Evolutionary conservation across 2,329 filamentous ascomycete species (phyloP), one percentile per base, ranked within the genome.

Genomic region (Lomentospora prolificans): DNA sequence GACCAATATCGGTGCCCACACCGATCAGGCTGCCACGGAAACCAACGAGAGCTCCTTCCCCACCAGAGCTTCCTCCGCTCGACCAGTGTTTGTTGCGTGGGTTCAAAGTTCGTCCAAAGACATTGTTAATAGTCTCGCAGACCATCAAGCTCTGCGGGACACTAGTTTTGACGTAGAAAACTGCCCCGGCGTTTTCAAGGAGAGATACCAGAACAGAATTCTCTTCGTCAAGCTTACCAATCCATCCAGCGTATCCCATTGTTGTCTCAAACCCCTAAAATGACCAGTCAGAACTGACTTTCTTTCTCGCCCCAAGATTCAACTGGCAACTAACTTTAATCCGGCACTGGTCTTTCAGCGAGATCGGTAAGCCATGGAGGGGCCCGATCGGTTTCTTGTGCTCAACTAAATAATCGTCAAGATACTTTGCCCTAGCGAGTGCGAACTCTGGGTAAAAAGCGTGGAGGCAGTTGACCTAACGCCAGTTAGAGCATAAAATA

Each of bases 111-210:
- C 79, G 75, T 1, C 83, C 84, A 57, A 79, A 82, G 19, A 86
- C 66, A 60, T 87, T 85, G 61, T 84, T 86, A 41, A 77, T 74
- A 3, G 75, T 79, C 63, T 87, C 84, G 36, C 84, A 64, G 14
- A 74, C 72, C 65, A 74, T 74, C 51, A 82, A 68, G 0, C 73
- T 76, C 61, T 82, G 80, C 0, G 85, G 84, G 4, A 87, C 76
- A 56, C 86, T 88, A 0, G 86, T 88, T 65, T 88, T 87, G 57
- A 80, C 79, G 62, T 85, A 83, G n/a, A 85, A 72, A 22, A 82
- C 70, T 7, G 78, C 79, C 4, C 80, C 80, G 2, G 74, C 72
- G 0, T 64, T 68, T 50, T 72, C 64, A 1, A 82, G 68, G 0
- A 80, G 57, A 0, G 81, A 84, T 30, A 78, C 83, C 24, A 87